phyloP scores from a whole-genome alignment of 352 stramenopile genomes.

The Stramenopiles sp. region DNA sequence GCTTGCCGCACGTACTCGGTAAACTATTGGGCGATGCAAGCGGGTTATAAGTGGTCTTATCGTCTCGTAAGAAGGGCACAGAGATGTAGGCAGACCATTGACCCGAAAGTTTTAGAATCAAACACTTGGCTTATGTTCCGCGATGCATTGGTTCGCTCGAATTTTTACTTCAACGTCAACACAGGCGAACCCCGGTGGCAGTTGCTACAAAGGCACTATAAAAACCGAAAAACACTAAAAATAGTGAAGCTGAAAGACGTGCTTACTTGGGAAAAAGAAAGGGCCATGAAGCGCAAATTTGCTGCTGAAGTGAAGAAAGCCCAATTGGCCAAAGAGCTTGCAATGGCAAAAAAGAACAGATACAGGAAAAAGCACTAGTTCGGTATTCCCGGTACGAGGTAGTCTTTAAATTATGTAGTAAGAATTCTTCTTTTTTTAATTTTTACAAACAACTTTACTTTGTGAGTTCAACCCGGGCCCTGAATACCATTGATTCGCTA shows the following conservation, averaged over 20 bases:
- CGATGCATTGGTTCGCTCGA: background rate
- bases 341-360: constrained; percentile 1
- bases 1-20: background rate
- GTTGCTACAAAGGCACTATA: background rate
- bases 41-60: constrained; percentile 6
- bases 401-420: too few relatives aligned
- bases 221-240: background rate
- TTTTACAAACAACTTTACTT: too few relatives aligned
- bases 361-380: too few relatives aligned
- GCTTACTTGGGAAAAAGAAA: background rate
- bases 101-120: background rate
- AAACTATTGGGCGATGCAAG: constrained; percentile 3
- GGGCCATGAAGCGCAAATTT: background rate
- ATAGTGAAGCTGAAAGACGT: background rate
- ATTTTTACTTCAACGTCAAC: constrained; percentile 11
- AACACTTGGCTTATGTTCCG: constrained; percentile 8
- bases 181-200: background rate
- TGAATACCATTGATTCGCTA: too few relatives aligned
- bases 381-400: too few relatives aligned
- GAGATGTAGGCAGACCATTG: background rate
- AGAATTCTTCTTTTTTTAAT: too few relatives aligned
- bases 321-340: background rate
- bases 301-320: background rate
- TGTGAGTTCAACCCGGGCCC: too few relatives aligned
- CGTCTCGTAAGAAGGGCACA: background rate